Percentiles rank a stretch among this genome's conserved stretches.
Evolutionary conservation across 768 basidiomycete genomes (phyloP).

Genomic region (Crepidotus variabilis): DNA sequence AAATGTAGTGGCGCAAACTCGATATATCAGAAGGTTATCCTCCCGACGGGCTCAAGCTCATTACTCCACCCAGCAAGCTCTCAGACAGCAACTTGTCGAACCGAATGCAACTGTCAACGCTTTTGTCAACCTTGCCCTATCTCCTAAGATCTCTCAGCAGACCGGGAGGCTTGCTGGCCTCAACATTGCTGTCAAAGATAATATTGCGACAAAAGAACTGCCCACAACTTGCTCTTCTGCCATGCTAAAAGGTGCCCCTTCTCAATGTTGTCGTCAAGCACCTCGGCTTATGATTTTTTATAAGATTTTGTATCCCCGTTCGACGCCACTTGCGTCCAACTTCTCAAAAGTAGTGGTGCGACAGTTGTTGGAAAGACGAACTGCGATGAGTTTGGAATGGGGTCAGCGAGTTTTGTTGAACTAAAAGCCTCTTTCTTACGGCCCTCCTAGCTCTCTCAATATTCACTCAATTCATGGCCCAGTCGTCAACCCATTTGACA

Average conservation of each 20-base stretch:
- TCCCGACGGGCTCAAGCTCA: too few species aligned
- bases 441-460: slow-evolving; percentile 63
- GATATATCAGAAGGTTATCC: too few species aligned
- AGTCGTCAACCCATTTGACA: slow-evolving; percentile 67
- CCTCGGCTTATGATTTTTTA: neutral
- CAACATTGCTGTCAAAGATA: slow-evolving; percentile 79
- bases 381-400: slow-evolving; percentile 99
- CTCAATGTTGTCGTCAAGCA: neutral
- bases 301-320: slow-evolving; percentile 70
- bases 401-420: slow-evolving; percentile 45
- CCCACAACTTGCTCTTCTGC: slow-evolving; percentile 75
- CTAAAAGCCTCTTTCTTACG: neutral
- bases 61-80: too few species aligned
- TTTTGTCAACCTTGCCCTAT: slow-evolving; percentile 36
- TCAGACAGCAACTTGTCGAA: slow-evolving; percentile 5
- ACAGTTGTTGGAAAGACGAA: slow-evolving; percentile 85
- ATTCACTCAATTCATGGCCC: slow-evolving; percentile 70
- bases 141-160: neutral
- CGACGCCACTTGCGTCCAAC: slow-evolving; percentile 78
- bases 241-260: slow-evolving; percentile 61
- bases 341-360: slow-evolving; percentile 61
- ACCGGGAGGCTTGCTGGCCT: slow-evolving; percentile 33
- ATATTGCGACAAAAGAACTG: slow-evolving; percentile 66
- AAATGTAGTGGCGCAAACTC: too few species aligned
- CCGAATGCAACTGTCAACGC: slow-evolving; percentile 51